phyloP scores from a whole-genome alignment of 179 eudicot genomes.

The Spergularia azorica region DNA sequence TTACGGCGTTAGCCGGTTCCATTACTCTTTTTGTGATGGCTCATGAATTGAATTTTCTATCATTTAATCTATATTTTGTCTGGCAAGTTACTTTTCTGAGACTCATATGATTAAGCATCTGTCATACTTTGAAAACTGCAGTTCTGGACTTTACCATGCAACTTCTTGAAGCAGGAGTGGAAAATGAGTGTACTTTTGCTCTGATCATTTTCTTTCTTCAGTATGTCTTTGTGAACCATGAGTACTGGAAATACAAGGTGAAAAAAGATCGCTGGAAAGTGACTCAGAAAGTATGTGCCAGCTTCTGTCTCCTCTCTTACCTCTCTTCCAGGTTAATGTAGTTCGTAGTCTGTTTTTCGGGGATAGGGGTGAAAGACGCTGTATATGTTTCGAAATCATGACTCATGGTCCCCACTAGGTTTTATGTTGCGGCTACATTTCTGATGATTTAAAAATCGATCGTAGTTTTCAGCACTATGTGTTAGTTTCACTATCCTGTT shows the following conservation, averaged over 20 bases:
- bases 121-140: constrained; percentile 34
- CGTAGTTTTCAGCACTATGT: too few relatives aligned
- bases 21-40: not conserved
- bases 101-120: constrained; percentile 11
- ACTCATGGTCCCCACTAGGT: constrained; percentile 1
- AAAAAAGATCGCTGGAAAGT: constrained; percentile 95
- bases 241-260: constrained; percentile 85
- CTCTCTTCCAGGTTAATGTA: not conserved
- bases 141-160: constrained; percentile 83
- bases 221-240: constrained; percentile 88
- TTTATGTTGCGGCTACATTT: not conserved
- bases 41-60: not conserved
- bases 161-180: constrained; percentile 78
- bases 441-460: not conserved
- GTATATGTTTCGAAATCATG: not conserved
- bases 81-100: not conserved
- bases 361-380: not conserved
- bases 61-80: not conserved
- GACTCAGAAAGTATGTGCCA: constrained; percentile 74
- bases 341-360: not conserved
- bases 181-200: constrained; percentile 68
- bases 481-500: too few relatives aligned
- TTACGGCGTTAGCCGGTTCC: too few relatives aligned
- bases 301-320: constrained; percentile 1
- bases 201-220: constrained; percentile 78